Evolutionary conservation across 140 eudicot species (phyloP).

Genomic region (Flaveria floridana): DNA sequence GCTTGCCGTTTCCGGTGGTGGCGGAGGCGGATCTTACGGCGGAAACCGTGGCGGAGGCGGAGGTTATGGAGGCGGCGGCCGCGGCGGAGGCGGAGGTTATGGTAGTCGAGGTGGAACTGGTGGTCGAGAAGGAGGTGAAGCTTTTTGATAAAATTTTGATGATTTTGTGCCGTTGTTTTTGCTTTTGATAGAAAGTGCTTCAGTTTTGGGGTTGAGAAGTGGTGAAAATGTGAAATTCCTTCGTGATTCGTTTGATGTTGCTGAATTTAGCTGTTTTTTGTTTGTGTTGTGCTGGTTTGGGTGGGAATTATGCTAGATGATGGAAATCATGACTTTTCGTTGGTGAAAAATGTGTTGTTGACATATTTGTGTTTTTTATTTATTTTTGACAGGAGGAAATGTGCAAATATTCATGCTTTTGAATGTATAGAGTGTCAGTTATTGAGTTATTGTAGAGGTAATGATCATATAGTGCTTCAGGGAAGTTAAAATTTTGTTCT

Average conservation of each 20-base stretch:
- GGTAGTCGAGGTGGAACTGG: too few species aligned
- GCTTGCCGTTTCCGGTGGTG: too few species aligned
- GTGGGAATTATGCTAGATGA: neutral
- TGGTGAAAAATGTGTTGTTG: neutral
- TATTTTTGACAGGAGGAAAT: neutral
- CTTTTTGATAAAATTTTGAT: neutral
- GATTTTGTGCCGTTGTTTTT: neutral
- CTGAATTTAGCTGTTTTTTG: slow-evolving; percentile 20
- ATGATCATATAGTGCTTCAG: neutral
- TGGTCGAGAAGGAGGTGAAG: too few species aligned
- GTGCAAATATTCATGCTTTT: slow-evolving; percentile 7
- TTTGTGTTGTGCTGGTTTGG: neutral
- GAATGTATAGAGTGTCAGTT: slow-evolving; percentile 3
- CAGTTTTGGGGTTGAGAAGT: slow-evolving; percentile 13
- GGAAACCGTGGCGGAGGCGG: too few species aligned
- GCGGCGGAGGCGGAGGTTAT: too few species aligned
- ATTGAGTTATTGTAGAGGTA: neutral
- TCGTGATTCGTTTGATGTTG: slow-evolving; percentile 15
- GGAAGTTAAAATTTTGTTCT: neutral
- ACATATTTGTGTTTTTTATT: neutral
- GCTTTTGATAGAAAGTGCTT: neutral
- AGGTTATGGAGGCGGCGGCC: too few species aligned
- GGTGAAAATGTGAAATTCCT: slow-evolving; percentile 20
- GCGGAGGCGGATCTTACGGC: too few species aligned
- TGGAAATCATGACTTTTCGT: slow-evolving; percentile 1